A percentile compares a stretch with the other conserved stretches of the same genome.
Conservation (phyloP, 352 stramenopile species). For the Phytophthora pseudosyringae region DNA sequence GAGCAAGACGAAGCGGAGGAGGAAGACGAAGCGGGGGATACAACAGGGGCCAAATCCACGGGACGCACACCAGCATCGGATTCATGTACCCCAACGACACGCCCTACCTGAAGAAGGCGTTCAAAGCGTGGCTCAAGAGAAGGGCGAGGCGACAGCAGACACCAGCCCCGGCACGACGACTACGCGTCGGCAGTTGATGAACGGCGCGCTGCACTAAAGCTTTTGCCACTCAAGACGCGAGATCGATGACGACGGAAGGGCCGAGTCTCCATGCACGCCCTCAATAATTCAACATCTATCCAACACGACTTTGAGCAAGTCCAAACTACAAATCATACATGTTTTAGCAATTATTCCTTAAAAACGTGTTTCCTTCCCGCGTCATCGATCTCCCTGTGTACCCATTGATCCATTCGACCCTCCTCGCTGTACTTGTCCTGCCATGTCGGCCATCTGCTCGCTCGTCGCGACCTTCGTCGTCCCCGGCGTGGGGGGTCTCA, state of each 20-base stretch:
- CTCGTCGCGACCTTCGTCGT: conserved; percentile 36
- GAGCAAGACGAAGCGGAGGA: neutral
- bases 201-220: too few species aligned
- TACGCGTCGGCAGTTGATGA: too few species aligned
- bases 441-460: conserved; percentile 30
- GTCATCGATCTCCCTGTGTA: neutral
- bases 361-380: neutral
- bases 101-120: conserved; percentile 10
- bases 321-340: conserved; percentile 4
- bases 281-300: too few species aligned
- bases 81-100: conserved; percentile 18
- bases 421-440: neutral
- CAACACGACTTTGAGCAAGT: neutral
- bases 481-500: conserved; percentile 25
- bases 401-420: neutral
- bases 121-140: conserved; percentile 4
- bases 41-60: neutral
- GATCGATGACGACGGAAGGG: neutral
- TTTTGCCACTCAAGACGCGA: too few species aligned
- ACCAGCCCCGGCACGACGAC: neutral
- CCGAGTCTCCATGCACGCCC: neutral
- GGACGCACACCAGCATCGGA: conserved; percentile 9
- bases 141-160: neutral
- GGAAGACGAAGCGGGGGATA: neutral
- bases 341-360: conserved; percentile 16